Conservation (phyloP, 148 eudicot species). For the Pharnaceum exiguum region DNA sequence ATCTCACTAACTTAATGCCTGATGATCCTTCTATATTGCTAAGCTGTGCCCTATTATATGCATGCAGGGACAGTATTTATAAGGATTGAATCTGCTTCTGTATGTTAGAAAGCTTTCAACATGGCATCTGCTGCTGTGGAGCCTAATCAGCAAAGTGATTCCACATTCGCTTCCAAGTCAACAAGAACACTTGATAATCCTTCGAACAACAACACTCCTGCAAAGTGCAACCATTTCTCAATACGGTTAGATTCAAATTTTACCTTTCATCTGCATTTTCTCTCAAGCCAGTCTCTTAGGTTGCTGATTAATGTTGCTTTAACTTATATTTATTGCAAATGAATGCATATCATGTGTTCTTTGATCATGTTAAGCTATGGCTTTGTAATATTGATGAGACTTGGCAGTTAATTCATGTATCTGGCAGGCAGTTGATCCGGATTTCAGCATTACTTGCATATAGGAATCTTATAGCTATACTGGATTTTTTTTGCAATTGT, state of each 20-base stretch:
- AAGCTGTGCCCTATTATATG: not conserved
- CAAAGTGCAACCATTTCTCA: slow-evolving; percentile 42
- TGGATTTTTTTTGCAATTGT: too few relatives aligned
- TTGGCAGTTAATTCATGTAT: too few relatives aligned
- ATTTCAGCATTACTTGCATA: too few relatives aligned
- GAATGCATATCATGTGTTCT: too few relatives aligned
- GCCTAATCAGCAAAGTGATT: slow-evolving; percentile 20
- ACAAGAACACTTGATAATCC: slow-evolving; percentile 20
- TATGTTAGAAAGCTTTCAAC: slow-evolving; percentile 3
- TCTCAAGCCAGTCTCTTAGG: too few relatives aligned
- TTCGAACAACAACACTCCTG: slow-evolving; percentile 6
- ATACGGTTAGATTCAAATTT: slow-evolving; percentile 34
- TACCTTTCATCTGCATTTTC: not conserved
- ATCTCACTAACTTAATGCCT: too few relatives aligned
- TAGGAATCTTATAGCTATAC: too few relatives aligned
- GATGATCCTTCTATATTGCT: not conserved
- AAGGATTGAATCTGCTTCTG: slow-evolving; percentile 10
- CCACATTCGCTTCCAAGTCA: slow-evolving; percentile 22
- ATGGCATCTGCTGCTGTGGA: slow-evolving; percentile 26
- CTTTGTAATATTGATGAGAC: too few relatives aligned
- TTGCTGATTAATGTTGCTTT: too few relatives aligned
- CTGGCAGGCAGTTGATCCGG: too few relatives aligned
- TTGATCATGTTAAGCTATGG: too few relatives aligned
- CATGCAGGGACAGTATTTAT: not conserved
- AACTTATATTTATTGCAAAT: too few relatives aligned